phyloP scores from a whole-genome alignment of 148 eudicot species.

The Simmondsia chinensis region DNA sequence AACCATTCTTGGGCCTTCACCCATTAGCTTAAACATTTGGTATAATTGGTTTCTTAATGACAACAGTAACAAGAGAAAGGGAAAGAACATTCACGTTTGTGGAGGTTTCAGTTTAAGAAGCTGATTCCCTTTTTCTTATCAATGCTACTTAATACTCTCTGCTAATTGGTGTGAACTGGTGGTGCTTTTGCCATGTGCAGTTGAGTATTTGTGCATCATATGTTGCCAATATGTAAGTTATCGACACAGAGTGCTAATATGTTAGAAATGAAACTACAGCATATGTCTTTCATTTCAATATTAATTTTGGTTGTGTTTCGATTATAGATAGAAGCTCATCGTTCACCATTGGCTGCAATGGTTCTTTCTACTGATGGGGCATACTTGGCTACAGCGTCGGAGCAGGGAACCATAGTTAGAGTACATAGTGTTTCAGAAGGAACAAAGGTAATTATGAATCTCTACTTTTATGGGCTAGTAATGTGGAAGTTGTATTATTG shows the following conservation, averaged over 20 bases:
- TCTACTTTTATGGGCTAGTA: not conserved
- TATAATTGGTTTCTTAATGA: no score
- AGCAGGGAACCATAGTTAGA: constrained; percentile 90
- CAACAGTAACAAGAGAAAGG: no score
- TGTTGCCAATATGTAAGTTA: no score
- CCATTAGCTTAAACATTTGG: no score
- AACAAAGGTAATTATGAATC: constrained; percentile 46
- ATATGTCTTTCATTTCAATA: not conserved
- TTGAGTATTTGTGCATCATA: not conserved
- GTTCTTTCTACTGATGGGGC: constrained; percentile 70
- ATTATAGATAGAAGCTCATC: constrained; percentile 88
- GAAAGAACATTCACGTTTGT: no score
- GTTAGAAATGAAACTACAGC: no score
- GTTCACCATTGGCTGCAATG: constrained; percentile 75
- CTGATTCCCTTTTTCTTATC: no score
- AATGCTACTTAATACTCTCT: no score
- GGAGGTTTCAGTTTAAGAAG: not conserved
- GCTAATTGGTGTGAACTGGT: no score
- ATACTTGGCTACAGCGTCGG: constrained; percentile 92
- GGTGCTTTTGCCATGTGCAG: not conserved
- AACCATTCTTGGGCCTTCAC: no score
- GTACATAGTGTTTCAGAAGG: constrained; percentile 77
- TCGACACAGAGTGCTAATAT: no score
- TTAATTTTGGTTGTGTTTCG: constrained; percentile 2
- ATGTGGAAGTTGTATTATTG: not conserved